These are phyloP conservation scores for Plasmodium blacklocki DNA, from an alignment of 169 alveolate genomes.

Conservation along the genomic window DNA sequence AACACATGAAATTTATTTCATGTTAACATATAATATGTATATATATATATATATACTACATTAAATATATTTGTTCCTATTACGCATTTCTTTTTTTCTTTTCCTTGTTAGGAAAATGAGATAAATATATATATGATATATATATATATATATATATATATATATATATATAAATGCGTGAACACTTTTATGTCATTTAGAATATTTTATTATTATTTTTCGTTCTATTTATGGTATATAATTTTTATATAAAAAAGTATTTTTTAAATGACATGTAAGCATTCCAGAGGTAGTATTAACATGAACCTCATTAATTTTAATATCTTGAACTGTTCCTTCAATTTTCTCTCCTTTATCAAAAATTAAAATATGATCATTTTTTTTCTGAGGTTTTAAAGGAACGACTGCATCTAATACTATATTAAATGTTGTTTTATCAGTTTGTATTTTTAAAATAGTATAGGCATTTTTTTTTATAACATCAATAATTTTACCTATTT, in stretches of 20 bases:
- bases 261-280: background rate
- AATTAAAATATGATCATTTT: slow-evolving; percentile 43
- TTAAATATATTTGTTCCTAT: no score
- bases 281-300: slow-evolving; percentile 24
- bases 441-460: slow-evolving; percentile 47
- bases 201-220: no score
- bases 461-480: slow-evolving; percentile 39
- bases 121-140: no score
- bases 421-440: slow-evolving; percentile 68
- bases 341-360: slow-evolving; percentile 37
- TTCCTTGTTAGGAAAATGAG: no score
- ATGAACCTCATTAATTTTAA: slow-evolving; percentile 30
- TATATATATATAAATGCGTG: no score
- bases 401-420: slow-evolving; percentile 62
- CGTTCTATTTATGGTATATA: slow-evolving; percentile 6
- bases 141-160: no score
- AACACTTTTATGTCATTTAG: no score
- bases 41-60: no score
- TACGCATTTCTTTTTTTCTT: no score
- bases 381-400: slow-evolving; percentile 53
- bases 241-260: slow-evolving; percentile 40
- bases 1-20: no score
- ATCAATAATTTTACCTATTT: slow-evolving; percentile 57
- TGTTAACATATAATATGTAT: no score
- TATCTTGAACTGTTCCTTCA: slow-evolving; percentile 41